Conservation (phyloP, 192 early-diverging fungal genomes). For the Backusella parvicylindrica region DNA sequence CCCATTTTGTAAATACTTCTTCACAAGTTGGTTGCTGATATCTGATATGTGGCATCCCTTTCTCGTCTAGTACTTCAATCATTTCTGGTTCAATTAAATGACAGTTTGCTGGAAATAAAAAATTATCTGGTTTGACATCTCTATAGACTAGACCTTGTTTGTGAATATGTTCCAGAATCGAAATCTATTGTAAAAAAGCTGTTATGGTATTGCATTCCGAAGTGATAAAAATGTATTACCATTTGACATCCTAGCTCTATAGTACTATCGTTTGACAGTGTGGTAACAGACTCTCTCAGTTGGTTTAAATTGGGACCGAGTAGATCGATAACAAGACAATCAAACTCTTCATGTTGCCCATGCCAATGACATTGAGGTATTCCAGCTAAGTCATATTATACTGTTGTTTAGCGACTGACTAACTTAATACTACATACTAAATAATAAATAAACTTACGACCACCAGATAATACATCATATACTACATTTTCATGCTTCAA, state of each 20-base stretch:
- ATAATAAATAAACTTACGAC: conserved; percentile 31
- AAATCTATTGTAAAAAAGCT: conserved; percentile 16
- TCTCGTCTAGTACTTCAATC: conserved; percentile 6
- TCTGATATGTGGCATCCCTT: neutral
- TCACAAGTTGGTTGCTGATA: conserved; percentile 19
- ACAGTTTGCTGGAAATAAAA: conserved; percentile 48
- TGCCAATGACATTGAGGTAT: conserved; percentile 53
- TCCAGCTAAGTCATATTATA: conserved; percentile 28
- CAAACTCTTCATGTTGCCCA: conserved; percentile 47
- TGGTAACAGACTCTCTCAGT: conserved; percentile 37
- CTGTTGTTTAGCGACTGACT: neutral
- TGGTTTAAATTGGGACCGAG: conserved; percentile 52
- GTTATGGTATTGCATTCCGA: neutral
- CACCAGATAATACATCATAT: conserved; percentile 39
- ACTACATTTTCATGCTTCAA: conserved; percentile 46
- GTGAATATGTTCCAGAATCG: conserved; percentile 35
- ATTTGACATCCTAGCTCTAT: conserved; percentile 49
- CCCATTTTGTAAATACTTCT: conserved; percentile 19
- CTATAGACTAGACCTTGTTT: conserved; percentile 52
- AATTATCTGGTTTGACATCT: conserved; percentile 81
- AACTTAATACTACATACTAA: neutral
- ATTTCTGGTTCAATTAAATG: conserved; percentile 23
- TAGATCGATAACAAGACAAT: conserved; percentile 53
- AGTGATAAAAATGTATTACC: conserved; percentile 20
- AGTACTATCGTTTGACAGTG: conserved; percentile 38